Evolutionary conservation across 208 protist species (phyloP).

Genomic region (Trichomonas vaginalis): DNA sequence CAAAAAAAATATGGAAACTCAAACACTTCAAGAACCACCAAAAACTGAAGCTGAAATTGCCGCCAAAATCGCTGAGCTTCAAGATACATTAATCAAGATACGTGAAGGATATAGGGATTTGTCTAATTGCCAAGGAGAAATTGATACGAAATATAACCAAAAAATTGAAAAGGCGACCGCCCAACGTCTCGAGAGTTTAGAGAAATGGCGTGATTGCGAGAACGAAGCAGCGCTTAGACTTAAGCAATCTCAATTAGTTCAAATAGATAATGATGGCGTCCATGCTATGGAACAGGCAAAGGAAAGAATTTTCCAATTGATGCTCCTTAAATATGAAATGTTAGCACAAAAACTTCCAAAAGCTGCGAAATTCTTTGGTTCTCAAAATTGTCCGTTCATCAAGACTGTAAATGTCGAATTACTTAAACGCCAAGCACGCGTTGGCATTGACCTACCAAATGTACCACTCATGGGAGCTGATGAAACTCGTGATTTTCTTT

Average conservation of each 20-base stretch:
- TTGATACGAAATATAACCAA: background rate
- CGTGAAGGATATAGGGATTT: background rate
- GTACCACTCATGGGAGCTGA: background rate
- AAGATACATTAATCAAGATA: background rate
- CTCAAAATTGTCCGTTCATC: background rate
- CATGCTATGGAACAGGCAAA: background rate
- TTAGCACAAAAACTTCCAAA: background rate
- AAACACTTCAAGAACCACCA: no score
- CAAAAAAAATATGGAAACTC: no score
- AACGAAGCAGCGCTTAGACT: background rate
- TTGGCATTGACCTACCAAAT: background rate
- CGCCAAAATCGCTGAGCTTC: background rate
- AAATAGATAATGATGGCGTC: background rate
- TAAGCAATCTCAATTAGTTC: background rate
- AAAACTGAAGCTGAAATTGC: background rate
- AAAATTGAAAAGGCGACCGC: background rate
- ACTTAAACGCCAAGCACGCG: background rate
- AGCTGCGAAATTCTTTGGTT: background rate
- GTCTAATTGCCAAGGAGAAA: background rate
- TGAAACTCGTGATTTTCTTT: background rate
- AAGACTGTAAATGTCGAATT: background rate
- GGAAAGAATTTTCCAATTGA: background rate
- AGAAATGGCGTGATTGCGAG: background rate
- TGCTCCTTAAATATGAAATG: background rate
- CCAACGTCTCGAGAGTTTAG: background rate